Base-by-base conservation (phyloP, 306 rosid species). In the Vachellia collinsii region DNA sequence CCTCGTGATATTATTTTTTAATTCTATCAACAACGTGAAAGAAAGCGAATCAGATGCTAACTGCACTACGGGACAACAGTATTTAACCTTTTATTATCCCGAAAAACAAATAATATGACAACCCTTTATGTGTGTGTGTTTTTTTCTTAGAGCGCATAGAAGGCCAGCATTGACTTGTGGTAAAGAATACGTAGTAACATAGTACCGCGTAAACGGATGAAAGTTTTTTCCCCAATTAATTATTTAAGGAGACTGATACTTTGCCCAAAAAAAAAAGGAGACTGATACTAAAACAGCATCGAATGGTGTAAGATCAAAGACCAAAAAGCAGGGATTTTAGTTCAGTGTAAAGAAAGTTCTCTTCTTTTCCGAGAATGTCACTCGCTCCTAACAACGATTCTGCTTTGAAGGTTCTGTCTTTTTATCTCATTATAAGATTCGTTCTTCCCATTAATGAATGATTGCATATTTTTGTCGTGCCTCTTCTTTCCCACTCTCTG, bases 371-470 rank as follows among this genome's bases (percentile, higher is more conserved):
- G 17, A 43, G 6, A 46, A 70, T 70, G 75, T 23, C 58, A 44
- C 58, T 70, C 22, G 3, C 38, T 44, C 0, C 58, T 7, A 54
- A 19, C 39, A 23, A 70, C 41, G 75, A 83, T 50, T 78, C 84
- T 77, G 54, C 72, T 59, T 36, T 0, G 46, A 86, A 83, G 79
- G 73, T 83, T 80, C 78, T 75, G 12, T 67, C 77, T 39, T 77
- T 56, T 75, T 76, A 47, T 48, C 39, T 25, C 48, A 14, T 3
- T 41, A 36, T 22, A n/a, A 39, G 62, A 63, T 46, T 61, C 70
- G n/a, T 64, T 17, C 70, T 70, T 59, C 64, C 74, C 2, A 29
- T 83, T 2, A 47, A 47, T 11, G 12, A 83, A 66, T 8, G 66
- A 62, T 43, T 43, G 72, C 79, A 80, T 62, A 50, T 13, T 77